Base-by-base conservation (phyloP, 257 asterid species). In the Solanum pinnatisectum region DNA sequence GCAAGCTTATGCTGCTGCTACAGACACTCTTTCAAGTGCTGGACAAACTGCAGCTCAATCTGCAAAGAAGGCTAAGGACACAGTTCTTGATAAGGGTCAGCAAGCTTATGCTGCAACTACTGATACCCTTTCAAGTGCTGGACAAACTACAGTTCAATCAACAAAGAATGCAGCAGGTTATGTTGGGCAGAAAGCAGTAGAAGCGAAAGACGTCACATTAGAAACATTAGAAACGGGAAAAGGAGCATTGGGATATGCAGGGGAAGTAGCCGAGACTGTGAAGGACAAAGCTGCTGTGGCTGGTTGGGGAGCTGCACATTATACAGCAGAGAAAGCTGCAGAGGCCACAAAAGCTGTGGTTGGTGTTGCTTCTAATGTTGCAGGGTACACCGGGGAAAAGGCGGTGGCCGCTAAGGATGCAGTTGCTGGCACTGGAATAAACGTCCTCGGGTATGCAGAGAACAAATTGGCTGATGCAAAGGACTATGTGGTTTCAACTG, bases 251-350 rank as follows among this genome's bases (percentile, higher is more conserved):
- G 94, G 91, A 10, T 94, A 94, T 82, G 95, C 90, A 0, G 94
- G 93, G 44, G 89, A 92, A 86, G 96, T 92, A 71, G 97, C 96
- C 1, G 87, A 42, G 0, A 90, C 46, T 25, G 95, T 92, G 88
- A 93, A 88, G 92, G 98, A 94, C 12, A 91, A 90, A 88, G 94
- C 96, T 0, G 90, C 87, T 0, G 96, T 91, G 84, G 94, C 97
- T 0, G 98, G 98, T 0, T 96, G 99, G 99, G 98, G 95, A 14
- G 94, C 99, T 4, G 94, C 97, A 11, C 97, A 93, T 25, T 93
- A 86, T 35, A 94, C 99, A 0, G 90, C 95, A 0, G 98, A 90
- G 89, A 94, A 88, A 89, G 95, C 92, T 1, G 95, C 95, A 0
- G 95, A 90, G 88, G 94, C 96, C 0, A 96, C 98, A 0, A 92